Conservation (phyloP, 139 green algal genomes). For the Coccomyxa sp. region DNA sequence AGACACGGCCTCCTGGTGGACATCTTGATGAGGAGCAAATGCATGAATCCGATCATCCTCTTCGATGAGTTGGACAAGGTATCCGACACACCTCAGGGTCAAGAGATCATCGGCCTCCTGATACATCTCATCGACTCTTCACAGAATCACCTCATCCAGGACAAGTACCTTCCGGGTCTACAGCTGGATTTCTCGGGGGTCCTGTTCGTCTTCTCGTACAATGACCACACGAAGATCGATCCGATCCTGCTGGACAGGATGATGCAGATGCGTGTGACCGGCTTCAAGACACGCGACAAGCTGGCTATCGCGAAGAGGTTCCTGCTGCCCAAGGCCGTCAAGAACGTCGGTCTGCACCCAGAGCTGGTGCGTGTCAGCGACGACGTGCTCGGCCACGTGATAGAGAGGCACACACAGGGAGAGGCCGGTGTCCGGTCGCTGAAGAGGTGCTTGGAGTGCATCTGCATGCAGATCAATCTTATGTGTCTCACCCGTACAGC, state of each 20-base stretch:
- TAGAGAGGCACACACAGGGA: not conserved
- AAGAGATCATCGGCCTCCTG: not conserved
- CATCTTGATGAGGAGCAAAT: not conserved
- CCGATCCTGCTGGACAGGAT: not conserved
- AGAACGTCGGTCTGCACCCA: not conserved
- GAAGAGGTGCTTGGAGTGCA: not conserved
- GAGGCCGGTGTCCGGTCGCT: not conserved
- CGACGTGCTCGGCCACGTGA: not conserved
- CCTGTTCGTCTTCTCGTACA: not conserved
- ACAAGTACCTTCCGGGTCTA: not conserved
- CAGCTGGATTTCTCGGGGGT: not conserved
- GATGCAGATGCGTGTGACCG: not conserved
- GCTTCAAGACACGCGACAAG: not conserved
- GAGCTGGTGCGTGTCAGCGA: not conserved
- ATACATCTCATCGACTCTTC: not conserved
- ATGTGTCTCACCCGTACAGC: not conserved
- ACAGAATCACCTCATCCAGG: not conserved
- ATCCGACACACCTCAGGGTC: not conserved
- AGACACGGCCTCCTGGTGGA: not conserved
- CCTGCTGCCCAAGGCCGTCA: not conserved
- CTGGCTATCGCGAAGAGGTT: not conserved
- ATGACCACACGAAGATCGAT: not conserved
- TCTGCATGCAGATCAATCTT: not conserved
- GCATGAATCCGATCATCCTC: not conserved
- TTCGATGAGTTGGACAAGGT: conserved; percentile 1